These are phyloP conservation scores for Metschnikowia peoriensis DNA, from an alignment of 805 yeast species.

Conservation along the genomic window DNA sequence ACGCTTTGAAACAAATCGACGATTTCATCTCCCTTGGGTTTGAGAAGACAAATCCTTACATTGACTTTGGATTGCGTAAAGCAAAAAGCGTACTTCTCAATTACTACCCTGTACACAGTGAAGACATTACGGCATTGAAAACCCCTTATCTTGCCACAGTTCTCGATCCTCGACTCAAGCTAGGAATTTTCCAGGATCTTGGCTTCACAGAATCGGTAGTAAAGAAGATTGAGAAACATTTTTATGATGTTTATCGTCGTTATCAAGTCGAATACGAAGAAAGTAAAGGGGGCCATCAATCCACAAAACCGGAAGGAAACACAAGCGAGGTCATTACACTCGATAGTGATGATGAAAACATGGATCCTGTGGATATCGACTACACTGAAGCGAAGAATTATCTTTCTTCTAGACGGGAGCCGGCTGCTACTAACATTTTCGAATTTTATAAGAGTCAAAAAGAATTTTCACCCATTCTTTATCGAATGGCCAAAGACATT, in stretches of 20 bases:
- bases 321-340: background rate
- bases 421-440: background rate
- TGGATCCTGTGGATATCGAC: too few species aligned
- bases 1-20: too few species aligned
- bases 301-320: too few species aligned
- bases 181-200: background rate
- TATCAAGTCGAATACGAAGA: background rate
- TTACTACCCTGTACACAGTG: too few species aligned
- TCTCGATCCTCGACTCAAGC: constrained; percentile 1
- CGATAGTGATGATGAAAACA: background rate
- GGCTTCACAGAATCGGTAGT: background rate
- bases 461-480: background rate
- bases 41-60: too few species aligned
- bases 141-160: background rate
- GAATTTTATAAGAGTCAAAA: background rate
- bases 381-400: too few species aligned
- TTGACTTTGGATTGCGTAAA: too few species aligned
- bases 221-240: background rate
- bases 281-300: too few species aligned
- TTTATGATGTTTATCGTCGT: background rate
- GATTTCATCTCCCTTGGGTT: too few species aligned
- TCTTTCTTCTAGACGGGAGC: background rate
- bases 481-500: background rate
- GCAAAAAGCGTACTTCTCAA: too few species aligned
- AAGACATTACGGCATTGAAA: too few species aligned